Evolutionary conservation across 1,284 basidiomycete species (phyloP), one percentile per base, ranked within the genome.

Genomic region (Naganishia sp.): DNA sequence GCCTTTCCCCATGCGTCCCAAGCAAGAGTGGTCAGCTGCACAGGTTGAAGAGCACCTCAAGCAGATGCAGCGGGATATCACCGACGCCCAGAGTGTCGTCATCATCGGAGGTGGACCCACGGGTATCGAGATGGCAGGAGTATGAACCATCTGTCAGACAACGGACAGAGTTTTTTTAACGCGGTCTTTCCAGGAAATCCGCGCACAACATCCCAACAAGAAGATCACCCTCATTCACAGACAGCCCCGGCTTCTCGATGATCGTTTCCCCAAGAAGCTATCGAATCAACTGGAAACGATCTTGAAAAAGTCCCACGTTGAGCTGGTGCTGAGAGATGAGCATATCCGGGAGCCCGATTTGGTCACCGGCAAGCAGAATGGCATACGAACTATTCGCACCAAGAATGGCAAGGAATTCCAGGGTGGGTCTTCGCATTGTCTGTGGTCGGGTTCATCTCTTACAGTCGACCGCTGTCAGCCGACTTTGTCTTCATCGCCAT

Each of bases 121-220:
- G 23, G 82, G 82, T 3, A 71, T 82, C 35, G 83, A 84, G 68
- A 72, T 79, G 49, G 78, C 79, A 0, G 83, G 83, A 52, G 77
- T 77, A 41, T 71, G 76, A 9, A 32, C 47, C 41, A 45, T 23
- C 42, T 13, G 18, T 18, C 21, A 28, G 23, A 23, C 50, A 2
- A 0, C 2, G 7, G 35, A 39, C 35, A 39, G 35, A 39, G 7
- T 31, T 11, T 31, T 11, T 60, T n/a, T 31, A 35, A n/a, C 18
- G 32, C 42, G 62, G 53, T 49, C 63, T 31, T 35, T 42, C 39
- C 32, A 74, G 71, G 77, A 78, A 60, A 72, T 78, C 56, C 68
- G 71, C 49, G 69, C 71, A 4, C 56, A 52, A 18, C 71, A 74
- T 70, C 76, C 76, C n/a, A 56, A 69, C 11, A 75, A 69, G 66